Conservation (phyloP, 768 basidiomycete genomes). For the Calocera cornea region DNA sequence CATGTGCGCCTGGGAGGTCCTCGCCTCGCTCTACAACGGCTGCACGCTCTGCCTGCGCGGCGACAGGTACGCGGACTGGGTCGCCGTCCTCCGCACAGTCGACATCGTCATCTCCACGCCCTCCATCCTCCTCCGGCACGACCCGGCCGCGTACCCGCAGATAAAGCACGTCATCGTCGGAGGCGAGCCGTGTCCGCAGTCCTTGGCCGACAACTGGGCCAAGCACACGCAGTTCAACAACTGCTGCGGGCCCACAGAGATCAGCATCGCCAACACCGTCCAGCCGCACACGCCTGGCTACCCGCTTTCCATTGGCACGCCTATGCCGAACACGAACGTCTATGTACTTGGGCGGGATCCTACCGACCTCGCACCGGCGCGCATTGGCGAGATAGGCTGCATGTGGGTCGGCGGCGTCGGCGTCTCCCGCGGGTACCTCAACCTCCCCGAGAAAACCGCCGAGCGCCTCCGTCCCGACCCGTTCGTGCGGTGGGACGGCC, state of each 20-base stretch:
- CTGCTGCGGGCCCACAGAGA: constrained; percentile 46
- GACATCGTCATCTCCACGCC: constrained; percentile 43
- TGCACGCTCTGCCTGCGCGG: constrained; percentile 42
- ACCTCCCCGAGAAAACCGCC: constrained; percentile 39
- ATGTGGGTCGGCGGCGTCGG: constrained; percentile 58
- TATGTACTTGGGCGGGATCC: constrained; percentile 22
- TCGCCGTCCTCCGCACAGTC: constrained; percentile 35
- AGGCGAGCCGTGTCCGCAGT: constrained; percentile 44
- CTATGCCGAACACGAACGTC: constrained; percentile 38
- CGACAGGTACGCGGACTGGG: constrained; percentile 38
- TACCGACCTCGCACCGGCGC: constrained; percentile 21
- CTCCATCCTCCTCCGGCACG: constrained; percentile 36
- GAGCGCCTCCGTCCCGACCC: constrained; percentile 41
- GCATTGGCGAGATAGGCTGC: constrained; percentile 27
- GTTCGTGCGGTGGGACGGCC: constrained; percentile 23
- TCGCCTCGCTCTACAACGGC: constrained; percentile 39
- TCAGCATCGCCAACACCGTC: constrained; percentile 42
- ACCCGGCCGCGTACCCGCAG: constrained; percentile 40
- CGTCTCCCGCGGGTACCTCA: constrained; percentile 42
- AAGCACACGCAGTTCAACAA: constrained; percentile 35
- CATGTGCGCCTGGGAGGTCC: constrained; percentile 53
- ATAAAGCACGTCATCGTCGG: constrained; percentile 42
- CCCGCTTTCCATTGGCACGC: constrained; percentile 37
- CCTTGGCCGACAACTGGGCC: constrained; percentile 36
- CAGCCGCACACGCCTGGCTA: constrained; percentile 33